phyloP scores from a whole-genome alignment of 2,329 filamentous ascomycete species.

The Colletotrichum musicola region DNA sequence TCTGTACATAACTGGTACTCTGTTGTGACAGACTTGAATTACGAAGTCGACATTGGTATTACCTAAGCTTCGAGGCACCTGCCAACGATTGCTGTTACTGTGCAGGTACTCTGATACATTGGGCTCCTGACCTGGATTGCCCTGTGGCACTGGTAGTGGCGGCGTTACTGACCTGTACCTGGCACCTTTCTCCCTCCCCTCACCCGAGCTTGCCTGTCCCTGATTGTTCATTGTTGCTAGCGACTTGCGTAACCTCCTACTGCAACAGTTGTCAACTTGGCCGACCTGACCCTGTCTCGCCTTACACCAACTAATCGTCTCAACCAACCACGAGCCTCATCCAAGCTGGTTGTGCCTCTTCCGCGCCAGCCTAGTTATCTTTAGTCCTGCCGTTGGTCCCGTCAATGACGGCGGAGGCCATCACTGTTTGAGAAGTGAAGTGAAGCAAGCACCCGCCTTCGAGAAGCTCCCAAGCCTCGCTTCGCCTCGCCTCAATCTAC shows the following conservation, averaged over 20 bases:
- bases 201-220: too few species aligned
- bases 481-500: neutral
- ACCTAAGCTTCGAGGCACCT: too few species aligned
- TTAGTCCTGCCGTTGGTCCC: constrained; percentile 28
- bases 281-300: neutral
- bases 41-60: too few species aligned
- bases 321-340: constrained; percentile 13
- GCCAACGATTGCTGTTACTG: too few species aligned
- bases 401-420: constrained; percentile 6
- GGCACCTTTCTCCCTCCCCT: too few species aligned
- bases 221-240: too few species aligned
- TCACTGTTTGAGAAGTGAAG: neutral
- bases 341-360: constrained; percentile 5
- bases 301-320: constrained; percentile 8
- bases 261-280: constrained; percentile 6
- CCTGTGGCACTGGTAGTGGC: too few species aligned
- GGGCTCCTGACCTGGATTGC: too few species aligned
- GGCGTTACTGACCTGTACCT: too few species aligned
- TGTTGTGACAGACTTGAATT: too few species aligned
- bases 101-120: neutral
- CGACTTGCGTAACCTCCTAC: neutral
- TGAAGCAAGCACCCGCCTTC: neutral
- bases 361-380: constrained; percentile 2
- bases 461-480: constrained; percentile 4
- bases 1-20: too few species aligned